Conservation (phyloP, 768 basidiomycete species). For the Amyloporia xantha region DNA sequence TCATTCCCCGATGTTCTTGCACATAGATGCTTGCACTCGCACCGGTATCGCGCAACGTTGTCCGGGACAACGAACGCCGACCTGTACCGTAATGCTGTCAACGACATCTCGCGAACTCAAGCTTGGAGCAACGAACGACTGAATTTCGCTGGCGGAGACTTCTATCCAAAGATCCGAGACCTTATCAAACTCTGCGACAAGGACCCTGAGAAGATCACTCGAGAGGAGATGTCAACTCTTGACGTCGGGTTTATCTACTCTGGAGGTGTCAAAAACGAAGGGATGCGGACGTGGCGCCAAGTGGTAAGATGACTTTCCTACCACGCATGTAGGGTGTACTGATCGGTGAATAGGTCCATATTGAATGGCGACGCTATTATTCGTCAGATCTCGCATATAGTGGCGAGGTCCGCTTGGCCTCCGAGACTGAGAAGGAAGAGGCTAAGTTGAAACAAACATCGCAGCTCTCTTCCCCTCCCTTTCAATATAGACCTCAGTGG, state of each 20-base stretch:
- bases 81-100: neutral
- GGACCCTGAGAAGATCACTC: conserved; percentile 2
- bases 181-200: conserved; percentile 1
- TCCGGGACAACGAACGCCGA: neutral
- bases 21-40: neutral
- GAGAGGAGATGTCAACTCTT: neutral
- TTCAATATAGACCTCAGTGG: neutral
- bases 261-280: neutral
- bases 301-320: no score
- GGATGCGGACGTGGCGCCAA: neutral
- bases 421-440: neutral
- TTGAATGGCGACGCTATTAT: neutral
- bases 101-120: neutral
- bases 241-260: neutral
- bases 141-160: neutral
- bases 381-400: neutral
- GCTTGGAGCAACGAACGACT: neutral
- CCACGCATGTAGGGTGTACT: neutral
- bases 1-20: conserved; percentile 1
- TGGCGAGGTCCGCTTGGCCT: no score
- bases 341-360: neutral
- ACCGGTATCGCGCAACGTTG: neutral
- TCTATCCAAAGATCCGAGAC: neutral
- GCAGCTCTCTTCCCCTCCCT: neutral
- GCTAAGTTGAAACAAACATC: neutral